Percentiles rank a stretch among this genome's conserved stretches.
These are phyloP conservation scores for Chenopodium suecicum DNA, from an alignment of 148 eudicot genomes.

Conservation along the genomic window DNA sequence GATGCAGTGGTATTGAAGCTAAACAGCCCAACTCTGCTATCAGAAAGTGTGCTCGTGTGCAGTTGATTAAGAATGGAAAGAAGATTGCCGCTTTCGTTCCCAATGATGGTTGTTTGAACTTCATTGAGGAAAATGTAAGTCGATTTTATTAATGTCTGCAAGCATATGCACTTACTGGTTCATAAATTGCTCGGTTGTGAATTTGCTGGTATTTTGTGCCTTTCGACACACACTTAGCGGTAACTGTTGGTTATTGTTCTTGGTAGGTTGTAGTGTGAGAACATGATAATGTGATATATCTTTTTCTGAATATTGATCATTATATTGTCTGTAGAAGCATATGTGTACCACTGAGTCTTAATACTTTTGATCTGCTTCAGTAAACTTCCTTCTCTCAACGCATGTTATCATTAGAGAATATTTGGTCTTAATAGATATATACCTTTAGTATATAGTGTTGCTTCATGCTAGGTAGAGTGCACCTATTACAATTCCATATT, in stretches of 20 bases:
- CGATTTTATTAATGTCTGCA: too few relatives aligned
- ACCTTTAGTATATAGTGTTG: too few relatives aligned
- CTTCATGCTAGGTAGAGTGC: too few relatives aligned
- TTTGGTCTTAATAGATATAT: too few relatives aligned
- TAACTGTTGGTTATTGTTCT: neutral
- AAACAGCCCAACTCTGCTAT: slow-evolving; percentile 99
- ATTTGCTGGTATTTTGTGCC: neutral
- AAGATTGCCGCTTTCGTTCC: slow-evolving; percentile 96
- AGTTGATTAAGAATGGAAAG: slow-evolving; percentile 89
- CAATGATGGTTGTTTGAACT: slow-evolving; percentile 95
- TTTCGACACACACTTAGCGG: neutral
- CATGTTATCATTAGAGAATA: too few relatives aligned
- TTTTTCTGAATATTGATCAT: too few relatives aligned
- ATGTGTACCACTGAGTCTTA: too few relatives aligned
- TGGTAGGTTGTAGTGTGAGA: neutral
- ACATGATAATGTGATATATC: neutral
- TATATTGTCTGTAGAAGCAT: too few relatives aligned
- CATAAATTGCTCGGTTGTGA: neutral
- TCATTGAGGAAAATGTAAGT: slow-evolving; percentile 86
- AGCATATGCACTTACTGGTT: too few relatives aligned
- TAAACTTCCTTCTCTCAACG: too few relatives aligned
- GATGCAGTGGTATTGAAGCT: slow-evolving; percentile 83
- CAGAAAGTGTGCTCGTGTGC: slow-evolving; percentile 94
- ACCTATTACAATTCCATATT: too few relatives aligned
- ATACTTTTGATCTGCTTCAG: too few relatives aligned